Evolutionary conservation across 495 filamentous ascomycete genomes (phyloP).

Genomic region (Barbatosphaeria neglecta): DNA sequence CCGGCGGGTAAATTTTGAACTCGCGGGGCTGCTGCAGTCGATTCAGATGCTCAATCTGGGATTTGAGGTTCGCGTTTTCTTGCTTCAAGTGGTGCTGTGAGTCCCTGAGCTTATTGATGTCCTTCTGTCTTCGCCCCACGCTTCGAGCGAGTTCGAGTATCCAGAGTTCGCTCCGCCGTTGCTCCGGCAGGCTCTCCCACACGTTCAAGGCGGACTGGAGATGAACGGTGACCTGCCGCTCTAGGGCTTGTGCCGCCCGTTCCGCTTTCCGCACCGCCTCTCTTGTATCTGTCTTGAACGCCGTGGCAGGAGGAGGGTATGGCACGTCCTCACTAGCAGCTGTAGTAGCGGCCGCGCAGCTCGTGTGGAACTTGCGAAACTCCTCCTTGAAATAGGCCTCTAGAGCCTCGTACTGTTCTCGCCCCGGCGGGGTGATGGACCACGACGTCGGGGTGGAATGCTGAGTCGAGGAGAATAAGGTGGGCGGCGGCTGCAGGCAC

Average conservation of each 20-base stretch:
- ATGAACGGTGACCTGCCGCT: slow-evolving; percentile 54
- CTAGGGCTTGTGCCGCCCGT: slow-evolving; percentile 34
- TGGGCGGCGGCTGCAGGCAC: slow-evolving; percentile 66
- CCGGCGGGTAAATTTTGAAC: slow-evolving; percentile 52
- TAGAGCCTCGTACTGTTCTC: slow-evolving; percentile 59
- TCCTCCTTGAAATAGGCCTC: slow-evolving; percentile 51
- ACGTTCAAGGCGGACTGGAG: slow-evolving; percentile 56
- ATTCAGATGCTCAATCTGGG: slow-evolving; percentile 56
- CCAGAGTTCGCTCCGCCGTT: slow-evolving; percentile 56
- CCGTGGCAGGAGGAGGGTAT: slow-evolving; percentile 18
- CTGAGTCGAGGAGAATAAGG: slow-evolving; percentile 59
- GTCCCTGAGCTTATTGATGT: slow-evolving; percentile 48
- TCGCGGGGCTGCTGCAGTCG: slow-evolving; percentile 60
- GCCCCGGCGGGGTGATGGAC: slow-evolving; percentile 58
- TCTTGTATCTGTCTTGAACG: slow-evolving; percentile 25
- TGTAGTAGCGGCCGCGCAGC: slow-evolving; percentile 29
- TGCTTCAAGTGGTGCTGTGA: slow-evolving; percentile 51
- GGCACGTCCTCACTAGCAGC: slow-evolving; percentile 26
- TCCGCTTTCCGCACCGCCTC: slow-evolving; percentile 28
- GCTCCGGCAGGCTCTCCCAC: slow-evolving; percentile 50
- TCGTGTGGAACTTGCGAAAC: slow-evolving; percentile 49
- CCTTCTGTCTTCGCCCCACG: slow-evolving; percentile 54
- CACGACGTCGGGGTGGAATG: slow-evolving; percentile 61
- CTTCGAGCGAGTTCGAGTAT: slow-evolving; percentile 65
- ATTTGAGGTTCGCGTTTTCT: slow-evolving; percentile 60